Evolutionary conservation across 495 filamentous ascomycete species (phyloP).

Genomic region (Penicillium roqueforti): DNA sequence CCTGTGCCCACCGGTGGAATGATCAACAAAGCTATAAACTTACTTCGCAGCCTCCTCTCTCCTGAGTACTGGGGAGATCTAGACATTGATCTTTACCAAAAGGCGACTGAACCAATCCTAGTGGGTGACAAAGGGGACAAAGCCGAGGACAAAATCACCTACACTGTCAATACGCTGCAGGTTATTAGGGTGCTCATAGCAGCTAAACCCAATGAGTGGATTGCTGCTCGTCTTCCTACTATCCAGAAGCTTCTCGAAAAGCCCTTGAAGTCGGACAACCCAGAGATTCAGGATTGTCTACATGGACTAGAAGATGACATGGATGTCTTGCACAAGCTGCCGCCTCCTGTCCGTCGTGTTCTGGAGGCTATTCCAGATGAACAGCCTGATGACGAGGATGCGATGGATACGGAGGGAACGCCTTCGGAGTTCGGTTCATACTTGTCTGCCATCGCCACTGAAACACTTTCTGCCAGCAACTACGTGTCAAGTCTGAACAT

Average conservation of each 20-base stretch:
- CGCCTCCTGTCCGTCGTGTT: constrained; percentile 71
- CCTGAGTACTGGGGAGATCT: constrained; percentile 89
- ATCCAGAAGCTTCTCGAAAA: constrained; percentile 92
- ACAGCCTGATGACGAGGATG: constrained; percentile 80
- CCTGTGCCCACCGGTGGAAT: constrained; percentile 64
- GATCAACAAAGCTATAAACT: constrained; percentile 72
- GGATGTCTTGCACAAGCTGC: constrained; percentile 50
- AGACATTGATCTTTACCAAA: constrained; percentile 85
- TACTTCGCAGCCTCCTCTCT: constrained; percentile 83
- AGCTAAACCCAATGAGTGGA: constrained; percentile 84
- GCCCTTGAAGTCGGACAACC: constrained; percentile 75
- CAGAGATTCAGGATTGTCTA: constrained; percentile 88
- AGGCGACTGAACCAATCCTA: constrained; percentile 78
- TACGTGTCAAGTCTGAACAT: constrained; percentile 85
- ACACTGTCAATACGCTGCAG: constrained; percentile 87
- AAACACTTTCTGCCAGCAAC: constrained; percentile 70
- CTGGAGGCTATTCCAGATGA: constrained; percentile 89
- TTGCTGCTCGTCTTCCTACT: constrained; percentile 64
- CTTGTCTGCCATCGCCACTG: constrained; percentile 74
- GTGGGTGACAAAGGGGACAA: constrained; percentile 64
- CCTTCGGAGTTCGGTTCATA: constrained; percentile 78
- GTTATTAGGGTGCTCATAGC: constrained; percentile 83
- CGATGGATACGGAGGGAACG: constrained; percentile 72
- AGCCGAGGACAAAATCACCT: constrained; percentile 65
- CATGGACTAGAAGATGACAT: constrained; percentile 65